A percentile compares a stretch with the other conserved stretches of the same genome.
Evolutionary conservation across 306 rosid genomes (phyloP).

Genomic region (Dalbergia cochinchinensis): DNA sequence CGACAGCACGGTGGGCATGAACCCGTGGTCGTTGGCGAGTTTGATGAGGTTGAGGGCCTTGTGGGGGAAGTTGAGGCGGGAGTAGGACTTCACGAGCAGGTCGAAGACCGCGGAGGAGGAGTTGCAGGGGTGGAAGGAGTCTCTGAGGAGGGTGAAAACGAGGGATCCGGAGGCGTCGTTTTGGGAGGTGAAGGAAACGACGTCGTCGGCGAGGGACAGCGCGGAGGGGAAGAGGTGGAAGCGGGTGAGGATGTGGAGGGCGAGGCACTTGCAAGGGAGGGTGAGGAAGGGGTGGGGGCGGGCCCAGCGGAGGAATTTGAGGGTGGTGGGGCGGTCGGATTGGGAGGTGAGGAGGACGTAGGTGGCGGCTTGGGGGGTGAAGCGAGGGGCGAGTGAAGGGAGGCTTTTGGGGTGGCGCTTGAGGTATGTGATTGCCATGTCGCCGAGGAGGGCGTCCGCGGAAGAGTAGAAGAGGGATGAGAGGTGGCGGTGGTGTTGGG

Average conservation of each 20-base stretch:
- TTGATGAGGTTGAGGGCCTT: constrained; percentile 64
- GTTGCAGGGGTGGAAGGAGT: constrained; percentile 62
- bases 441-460: constrained; percentile 47
- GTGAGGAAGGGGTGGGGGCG: constrained; percentile 62
- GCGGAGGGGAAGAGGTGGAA: constrained; percentile 78
- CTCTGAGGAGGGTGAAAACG: constrained; percentile 63
- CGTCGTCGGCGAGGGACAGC: constrained; percentile 74
- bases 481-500: background rate
- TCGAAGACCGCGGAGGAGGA: constrained; percentile 81
- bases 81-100: constrained; percentile 75
- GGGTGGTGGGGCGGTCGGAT: constrained; percentile 54
- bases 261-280: constrained; percentile 70
- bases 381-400: constrained; percentile 57
- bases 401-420: constrained; percentile 75
- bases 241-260: constrained; percentile 86
- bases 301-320: constrained; percentile 80
- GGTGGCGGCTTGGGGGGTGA: constrained; percentile 82
- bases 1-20: constrained; percentile 69
- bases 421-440: constrained; percentile 71
- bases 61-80: constrained; percentile 56
- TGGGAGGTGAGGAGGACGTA: constrained; percentile 78
- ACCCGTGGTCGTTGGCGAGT: constrained; percentile 68
- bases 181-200: constrained; percentile 48
- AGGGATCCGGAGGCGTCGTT: constrained; percentile 52
- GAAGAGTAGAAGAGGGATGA: background rate